Evolutionary conservation across 306 rosid species (phyloP), one percentile per base, ranked within the genome.

Genomic region (Abrus pulchellus): DNA sequence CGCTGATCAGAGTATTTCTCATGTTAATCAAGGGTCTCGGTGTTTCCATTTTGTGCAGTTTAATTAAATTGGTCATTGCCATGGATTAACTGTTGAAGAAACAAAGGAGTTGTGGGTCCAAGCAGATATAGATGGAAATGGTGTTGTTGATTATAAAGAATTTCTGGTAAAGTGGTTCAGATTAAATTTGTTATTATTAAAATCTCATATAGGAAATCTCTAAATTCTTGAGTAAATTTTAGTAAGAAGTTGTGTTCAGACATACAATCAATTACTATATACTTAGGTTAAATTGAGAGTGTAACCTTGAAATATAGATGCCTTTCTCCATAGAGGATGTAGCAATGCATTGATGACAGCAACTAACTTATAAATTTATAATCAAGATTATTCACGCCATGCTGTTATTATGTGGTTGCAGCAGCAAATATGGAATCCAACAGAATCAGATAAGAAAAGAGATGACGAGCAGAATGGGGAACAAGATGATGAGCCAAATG

Each of bases 341-440:
- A 12, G 9, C 13, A 57, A 57, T 60, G 56, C 79, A 74, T 29
- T 40, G 40, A 38, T 55, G 66, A 11, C 53, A 73, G 12, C 11
- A 7, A 68, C 47, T 27, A 9, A 7, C 41, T 20, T 20, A 20
- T 20, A 20, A 20, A 20, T 20, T 70, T 49, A 50, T 33, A 40
- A 74, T 43, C n/a, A 41, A 6, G 41, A 11, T 41, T 32, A 7
- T 41, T 40, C 47, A 3, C 43, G 43, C 36, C 80, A 55, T 20
- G 0, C 20, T 20, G 20, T 20, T 20, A 20, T 20, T 20, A 62
- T 49, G 43, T 80, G 72, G 34, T 54, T 82, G 88, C 94, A 92
- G 95, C 86, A 86, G 68, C 87, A 83, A 79, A 87, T 94, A 43
- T 94, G 98, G 98, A 84, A 89, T 66, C 83, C 86, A 11, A 13